These are phyloP conservation scores for slime mould (Dictyostelium discoideum) DNA, from an alignment of 78 protist species.

Conservation along the genomic window dicty_2.7 NC_007088.5:1456501-1457000, in stretches of 20 bases:
- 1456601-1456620: conserved; percentile 76
- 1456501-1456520: conserved; percentile 22
- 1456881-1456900: neutral
- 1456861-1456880: neutral
- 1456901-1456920: neutral
- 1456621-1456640: conserved; percentile 49
- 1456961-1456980: neutral
- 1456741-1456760: conserved; percentile 4
- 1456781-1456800: neutral
- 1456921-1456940: neutral
- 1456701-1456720: conserved; percentile 55
- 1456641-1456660: conserved; percentile 42
- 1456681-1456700: conserved; percentile 54
- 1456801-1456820: neutral
- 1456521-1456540: conserved; percentile 3
- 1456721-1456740: conserved; percentile 36
- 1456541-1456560: neutral
- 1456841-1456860: neutral
- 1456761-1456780: neutral
- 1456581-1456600: conserved; percentile 51
- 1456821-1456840: neutral
- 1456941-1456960: neutral
- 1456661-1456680: conserved; percentile 59
- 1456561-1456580: conserved; percentile 43
- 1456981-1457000: conserved; percentile 12